Evolutionary conservation across 345 rosid genomes (phyloP).

Genomic region (Boechera divaricarpa): DNA sequence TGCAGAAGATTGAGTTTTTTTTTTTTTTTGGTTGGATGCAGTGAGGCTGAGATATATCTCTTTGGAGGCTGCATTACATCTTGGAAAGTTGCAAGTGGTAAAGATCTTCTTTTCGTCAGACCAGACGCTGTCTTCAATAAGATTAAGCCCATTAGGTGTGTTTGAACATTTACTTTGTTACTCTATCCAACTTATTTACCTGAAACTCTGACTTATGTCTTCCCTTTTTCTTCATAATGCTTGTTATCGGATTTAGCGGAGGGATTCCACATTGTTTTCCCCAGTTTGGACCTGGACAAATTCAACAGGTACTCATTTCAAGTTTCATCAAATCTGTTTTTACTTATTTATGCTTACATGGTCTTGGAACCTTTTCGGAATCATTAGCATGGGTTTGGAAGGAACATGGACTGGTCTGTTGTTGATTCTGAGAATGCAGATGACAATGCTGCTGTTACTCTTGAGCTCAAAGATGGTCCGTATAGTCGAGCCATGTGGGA

Average conservation of each 20-base stretch:
- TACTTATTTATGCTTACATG: constrained; percentile 20
- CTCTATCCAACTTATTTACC: constrained; percentile 1
- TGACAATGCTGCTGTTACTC: constrained; percentile 70
- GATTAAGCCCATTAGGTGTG: constrained; percentile 85
- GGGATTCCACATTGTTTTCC: constrained; percentile 99
- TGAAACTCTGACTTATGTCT: not conserved
- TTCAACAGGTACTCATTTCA: constrained; percentile 72
- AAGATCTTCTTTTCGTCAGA: constrained; percentile 85
- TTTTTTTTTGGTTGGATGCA: constrained; percentile 27
- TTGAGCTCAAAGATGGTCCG: constrained; percentile 82
- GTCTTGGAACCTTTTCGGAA: constrained; percentile 22
- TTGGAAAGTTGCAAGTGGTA: constrained; percentile 79
- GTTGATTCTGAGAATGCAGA: constrained; percentile 63
- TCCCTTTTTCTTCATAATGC: not conserved
- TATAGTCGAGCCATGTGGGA: constrained; percentile 97
- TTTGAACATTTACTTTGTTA: not conserved
- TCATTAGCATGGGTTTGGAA: constrained; percentile 90
- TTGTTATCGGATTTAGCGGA: constrained; percentile 62
- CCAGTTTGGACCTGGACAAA: constrained; percentile 89
- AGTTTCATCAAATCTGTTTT: not conserved
- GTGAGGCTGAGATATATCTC: constrained; percentile 89
- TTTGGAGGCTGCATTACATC: constrained; percentile 92
- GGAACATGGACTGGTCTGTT: constrained; percentile 94
- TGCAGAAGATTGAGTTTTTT: not conserved
- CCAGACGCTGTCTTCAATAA: constrained; percentile 97